A percentile compares a stretch with the other conserved stretches of the same genome.
Evolutionary conservation across 129 eudicot genomes (phyloP).

Genomic region (Centrapalus pauciflorus): DNA sequence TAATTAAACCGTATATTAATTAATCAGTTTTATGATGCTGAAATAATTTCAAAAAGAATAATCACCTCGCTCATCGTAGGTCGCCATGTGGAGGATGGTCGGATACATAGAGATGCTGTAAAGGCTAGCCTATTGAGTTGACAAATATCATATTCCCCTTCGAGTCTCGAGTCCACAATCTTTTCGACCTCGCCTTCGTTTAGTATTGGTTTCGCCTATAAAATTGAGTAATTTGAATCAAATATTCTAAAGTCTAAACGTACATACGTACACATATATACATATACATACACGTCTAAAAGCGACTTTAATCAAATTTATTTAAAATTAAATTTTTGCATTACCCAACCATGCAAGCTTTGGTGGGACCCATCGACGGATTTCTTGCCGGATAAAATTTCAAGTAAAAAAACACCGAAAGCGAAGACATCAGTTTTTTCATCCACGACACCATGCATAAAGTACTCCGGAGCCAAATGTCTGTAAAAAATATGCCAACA

Average conservation of each 20-base stretch:
- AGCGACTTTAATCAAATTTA: background rate
- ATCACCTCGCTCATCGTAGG: constrained; percentile 93
- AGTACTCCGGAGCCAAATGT: constrained; percentile 94
- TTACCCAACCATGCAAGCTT: constrained; percentile 95
- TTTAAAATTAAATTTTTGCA: background rate
- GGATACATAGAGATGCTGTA: constrained; percentile 84
- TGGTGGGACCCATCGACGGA: constrained; percentile 89
- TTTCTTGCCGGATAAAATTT: constrained; percentile 81
- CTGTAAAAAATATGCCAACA: constrained; percentile 27
- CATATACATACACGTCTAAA: background rate
- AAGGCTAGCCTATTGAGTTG: constrained; percentile 65
- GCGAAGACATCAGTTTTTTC: constrained; percentile 98
- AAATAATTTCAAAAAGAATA: background rate
- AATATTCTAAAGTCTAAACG: no score
- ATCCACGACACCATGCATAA: constrained; percentile 95
- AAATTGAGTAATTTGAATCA: background rate
- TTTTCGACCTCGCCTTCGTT: constrained; percentile 52
- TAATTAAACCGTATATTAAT: background rate
- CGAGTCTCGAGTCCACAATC: constrained; percentile 71
- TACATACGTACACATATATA: background rate
- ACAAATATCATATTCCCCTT: constrained; percentile 44
- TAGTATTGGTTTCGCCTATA: constrained; percentile 80
- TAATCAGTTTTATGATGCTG: background rate
- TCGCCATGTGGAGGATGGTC: constrained; percentile 84
- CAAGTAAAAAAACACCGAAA: constrained; percentile 79